phyloP scores from a whole-genome alignment of 179 eudicot genomes.

The Monotropa hypopitys region DNA sequence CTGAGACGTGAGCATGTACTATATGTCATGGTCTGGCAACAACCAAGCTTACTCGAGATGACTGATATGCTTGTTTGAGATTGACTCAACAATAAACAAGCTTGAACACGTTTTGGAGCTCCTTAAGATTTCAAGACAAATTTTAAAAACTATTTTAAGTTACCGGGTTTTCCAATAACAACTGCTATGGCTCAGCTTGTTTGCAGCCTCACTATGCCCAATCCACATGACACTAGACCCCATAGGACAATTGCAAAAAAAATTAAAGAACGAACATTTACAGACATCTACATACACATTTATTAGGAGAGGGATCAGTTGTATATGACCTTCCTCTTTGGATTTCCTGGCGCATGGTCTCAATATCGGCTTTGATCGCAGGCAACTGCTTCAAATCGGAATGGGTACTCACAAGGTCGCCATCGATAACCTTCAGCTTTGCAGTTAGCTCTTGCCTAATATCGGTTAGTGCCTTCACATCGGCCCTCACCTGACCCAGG shows the following conservation, averaged over 20 bases:
- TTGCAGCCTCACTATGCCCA: not conserved
- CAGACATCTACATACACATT: not conserved
- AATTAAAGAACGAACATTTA: not conserved
- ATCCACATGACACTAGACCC: not conserved
- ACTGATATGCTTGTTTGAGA: too few species aligned
- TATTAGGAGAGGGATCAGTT: not conserved
- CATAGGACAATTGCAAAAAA: not conserved
- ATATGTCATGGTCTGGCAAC: too few species aligned
- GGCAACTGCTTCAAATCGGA: slow-evolving; percentile 24
- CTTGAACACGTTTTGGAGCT: not conserved
- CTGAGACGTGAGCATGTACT: not conserved
- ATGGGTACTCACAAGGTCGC: slow-evolving; percentile 24
- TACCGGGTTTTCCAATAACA: not conserved
- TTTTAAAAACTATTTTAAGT: too few species aligned
- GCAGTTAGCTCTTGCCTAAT: slow-evolving; percentile 27
- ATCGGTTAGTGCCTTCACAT: slow-evolving; percentile 30
- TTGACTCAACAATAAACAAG: not conserved
- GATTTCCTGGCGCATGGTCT: slow-evolving; percentile 40
- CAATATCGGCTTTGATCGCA: slow-evolving; percentile 41
- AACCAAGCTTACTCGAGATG: too few species aligned
- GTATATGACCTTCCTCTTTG: slow-evolving; percentile 53
- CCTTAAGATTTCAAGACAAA: too few species aligned
- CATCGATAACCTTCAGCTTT: slow-evolving; percentile 26
- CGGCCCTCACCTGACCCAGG: slow-evolving; percentile 30
- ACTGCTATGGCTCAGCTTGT: not conserved